Percentiles rank a stretch among this genome's conserved stretches.
phyloP scores from a whole-genome alignment of 306 rosid genomes.

The Prunus mongolica region DNA sequence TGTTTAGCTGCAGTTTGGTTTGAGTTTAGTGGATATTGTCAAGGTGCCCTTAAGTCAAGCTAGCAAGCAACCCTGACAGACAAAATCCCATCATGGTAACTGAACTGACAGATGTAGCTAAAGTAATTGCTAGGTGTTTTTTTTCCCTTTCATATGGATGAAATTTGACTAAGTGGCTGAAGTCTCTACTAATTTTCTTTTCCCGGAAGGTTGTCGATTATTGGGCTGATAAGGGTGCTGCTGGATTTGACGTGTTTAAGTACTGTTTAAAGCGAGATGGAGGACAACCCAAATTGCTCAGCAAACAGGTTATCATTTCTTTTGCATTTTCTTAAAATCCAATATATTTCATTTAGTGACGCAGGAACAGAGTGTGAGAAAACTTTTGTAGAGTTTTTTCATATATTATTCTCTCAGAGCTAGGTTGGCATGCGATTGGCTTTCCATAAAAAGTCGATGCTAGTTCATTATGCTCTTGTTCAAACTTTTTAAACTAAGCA shows the following conservation, averaged over 20 bases:
- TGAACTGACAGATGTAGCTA: not conserved
- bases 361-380: not conserved
- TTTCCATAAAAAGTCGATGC: not conserved
- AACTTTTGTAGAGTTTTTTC: not conserved
- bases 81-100: too few species aligned
- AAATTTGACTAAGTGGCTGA: not conserved
- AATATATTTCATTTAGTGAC: not conserved
- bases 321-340: not conserved
- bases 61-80: not conserved
- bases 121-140: not conserved
- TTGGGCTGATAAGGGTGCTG: constrained; percentile 36
- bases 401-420: not conserved
- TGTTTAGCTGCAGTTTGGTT: not conserved
- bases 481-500: too few species aligned
- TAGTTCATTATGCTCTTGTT: not conserved
- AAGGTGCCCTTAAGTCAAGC: not conserved
- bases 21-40: not conserved
- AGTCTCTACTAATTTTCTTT: not conserved
- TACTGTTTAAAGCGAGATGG: constrained; percentile 28
- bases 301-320: constrained; percentile 20
- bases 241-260: constrained; percentile 30
- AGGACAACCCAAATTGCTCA: constrained; percentile 26
- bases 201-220: constrained; percentile 14
- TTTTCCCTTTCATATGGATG: not conserved
- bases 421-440: not conserved